Evolutionary conservation across 768 basidiomycete genomes (phyloP).

Genomic region (Boletus huronensis): DNA sequence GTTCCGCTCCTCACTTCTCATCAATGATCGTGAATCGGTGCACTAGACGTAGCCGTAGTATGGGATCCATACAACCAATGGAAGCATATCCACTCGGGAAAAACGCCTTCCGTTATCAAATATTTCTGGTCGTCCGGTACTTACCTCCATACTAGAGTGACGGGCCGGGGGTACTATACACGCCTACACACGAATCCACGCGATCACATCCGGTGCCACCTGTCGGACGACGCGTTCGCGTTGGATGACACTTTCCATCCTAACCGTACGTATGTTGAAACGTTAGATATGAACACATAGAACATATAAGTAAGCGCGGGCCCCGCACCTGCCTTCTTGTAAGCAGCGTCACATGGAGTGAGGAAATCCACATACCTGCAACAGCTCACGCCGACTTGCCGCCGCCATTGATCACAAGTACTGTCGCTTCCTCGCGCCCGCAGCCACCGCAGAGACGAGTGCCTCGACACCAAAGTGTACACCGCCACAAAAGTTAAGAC

Average conservation of each 20-base stretch:
- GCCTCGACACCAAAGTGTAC: not conserved
- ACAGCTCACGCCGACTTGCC: constrained; percentile 1
- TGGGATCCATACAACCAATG: not conserved
- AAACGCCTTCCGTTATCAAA: constrained; percentile 3
- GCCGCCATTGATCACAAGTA: not conserved
- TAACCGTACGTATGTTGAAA: not conserved
- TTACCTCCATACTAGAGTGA: not conserved
- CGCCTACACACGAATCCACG: not conserved
- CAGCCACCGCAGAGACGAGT: constrained; percentile 22
- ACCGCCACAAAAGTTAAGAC: constrained; percentile 9
- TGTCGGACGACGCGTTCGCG: not conserved
- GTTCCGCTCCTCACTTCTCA: constrained; percentile 4
- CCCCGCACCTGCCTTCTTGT: not conserved
- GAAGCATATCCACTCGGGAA: not conserved
- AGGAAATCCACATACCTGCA: constrained; percentile 5
- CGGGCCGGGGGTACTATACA: not conserved
- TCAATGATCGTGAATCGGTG: constrained; percentile 18
- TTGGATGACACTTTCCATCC: not conserved
- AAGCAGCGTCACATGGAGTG: not conserved
- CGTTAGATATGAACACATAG: not conserved
- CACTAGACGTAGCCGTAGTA: not conserved
- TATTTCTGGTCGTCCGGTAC: not conserved
- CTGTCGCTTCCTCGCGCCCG: constrained; percentile 24
- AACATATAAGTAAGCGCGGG: not conserved
- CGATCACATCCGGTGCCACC: not conserved